A percentile compares a stretch with the other conserved stretches of the same genome.
phyloP scores from a whole-genome alignment of 345 rosid genomes.

The Aurinia saxatilis region DNA sequence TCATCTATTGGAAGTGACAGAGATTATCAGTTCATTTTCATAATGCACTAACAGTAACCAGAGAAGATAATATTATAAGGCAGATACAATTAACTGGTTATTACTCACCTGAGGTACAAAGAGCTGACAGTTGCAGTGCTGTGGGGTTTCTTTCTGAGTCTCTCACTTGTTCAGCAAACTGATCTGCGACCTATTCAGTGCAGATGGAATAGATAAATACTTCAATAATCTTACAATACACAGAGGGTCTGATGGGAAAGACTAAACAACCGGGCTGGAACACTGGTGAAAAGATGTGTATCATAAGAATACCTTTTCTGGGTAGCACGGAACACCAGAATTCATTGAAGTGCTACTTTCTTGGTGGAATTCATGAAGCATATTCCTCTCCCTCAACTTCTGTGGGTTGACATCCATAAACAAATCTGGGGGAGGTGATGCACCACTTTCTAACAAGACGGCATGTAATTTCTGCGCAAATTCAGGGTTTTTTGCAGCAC shows the following conservation, averaged over 20 bases:
- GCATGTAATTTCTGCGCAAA: conserved; percentile 90
- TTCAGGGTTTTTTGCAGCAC: conserved; percentile 89
- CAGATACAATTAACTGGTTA: conserved; percentile 21
- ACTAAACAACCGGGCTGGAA: conserved; percentile 1
- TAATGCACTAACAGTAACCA: neutral
- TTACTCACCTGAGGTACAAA: conserved; percentile 30
- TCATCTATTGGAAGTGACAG: conserved; percentile 29
- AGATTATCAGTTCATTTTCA: conserved; percentile 21
- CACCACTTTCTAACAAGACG: conserved; percentile 83
- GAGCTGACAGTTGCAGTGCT: conserved; percentile 28
- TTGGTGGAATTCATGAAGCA: conserved; percentile 30
- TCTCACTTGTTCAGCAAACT: conserved; percentile 30
- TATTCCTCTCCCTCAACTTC: conserved; percentile 32
- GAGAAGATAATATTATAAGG: neutral
- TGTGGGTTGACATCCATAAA: conserved; percentile 51
- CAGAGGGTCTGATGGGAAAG: neutral
- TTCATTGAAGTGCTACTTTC: conserved; percentile 24
- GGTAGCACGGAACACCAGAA: conserved; percentile 18
- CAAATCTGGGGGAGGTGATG: conserved; percentile 83
- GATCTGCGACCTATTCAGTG: conserved; percentile 27
- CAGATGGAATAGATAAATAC: conserved; percentile 12
- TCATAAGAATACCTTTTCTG: conserved; percentile 29
- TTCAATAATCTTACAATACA: conserved; percentile 1
- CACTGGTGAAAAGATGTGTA: conserved; percentile 20
- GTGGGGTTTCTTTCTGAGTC: conserved; percentile 30